Conservation (phyloP, 306 rosid genomes). For the Casuarina cunninghamiana region DNA sequence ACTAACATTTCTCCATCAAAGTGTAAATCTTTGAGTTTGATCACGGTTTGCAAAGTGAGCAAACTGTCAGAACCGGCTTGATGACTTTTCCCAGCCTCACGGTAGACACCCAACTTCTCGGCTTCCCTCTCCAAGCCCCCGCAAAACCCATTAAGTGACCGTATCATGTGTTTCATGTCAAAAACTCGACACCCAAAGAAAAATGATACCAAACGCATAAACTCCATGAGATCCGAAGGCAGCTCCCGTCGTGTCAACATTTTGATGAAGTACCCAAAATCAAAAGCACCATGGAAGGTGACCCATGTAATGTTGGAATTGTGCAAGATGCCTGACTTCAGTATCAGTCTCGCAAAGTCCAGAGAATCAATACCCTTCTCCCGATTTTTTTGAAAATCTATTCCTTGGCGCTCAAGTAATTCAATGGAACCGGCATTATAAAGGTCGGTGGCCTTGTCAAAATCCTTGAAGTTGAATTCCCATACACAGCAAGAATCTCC, state of each 20-base stretch:
- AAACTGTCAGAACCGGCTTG: background rate
- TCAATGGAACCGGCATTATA: background rate
- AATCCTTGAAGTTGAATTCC: background rate
- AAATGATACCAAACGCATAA: background rate
- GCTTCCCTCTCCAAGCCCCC: background rate
- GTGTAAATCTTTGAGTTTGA: background rate
- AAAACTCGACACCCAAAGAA: background rate
- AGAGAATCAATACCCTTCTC: background rate
- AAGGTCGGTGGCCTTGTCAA: background rate
- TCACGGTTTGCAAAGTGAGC: background rate
- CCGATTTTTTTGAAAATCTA: background rate
- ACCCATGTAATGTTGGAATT: background rate
- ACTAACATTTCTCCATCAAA: background rate
- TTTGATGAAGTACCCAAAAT: background rate
- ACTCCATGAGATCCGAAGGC: background rate
- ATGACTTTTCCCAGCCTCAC: background rate
- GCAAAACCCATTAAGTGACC: background rate
- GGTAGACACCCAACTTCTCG: background rate
- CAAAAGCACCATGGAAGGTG: background rate
- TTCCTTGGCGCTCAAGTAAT: background rate
- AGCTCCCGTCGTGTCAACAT: background rate
- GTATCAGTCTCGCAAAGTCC: background rate
- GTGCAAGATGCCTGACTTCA: background rate
- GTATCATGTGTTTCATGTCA: background rate
- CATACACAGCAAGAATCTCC: background rate